phyloP scores from a whole-genome alignment of 371 early-diverging fungal genomes.

The Catenaria anguillulae region DNA sequence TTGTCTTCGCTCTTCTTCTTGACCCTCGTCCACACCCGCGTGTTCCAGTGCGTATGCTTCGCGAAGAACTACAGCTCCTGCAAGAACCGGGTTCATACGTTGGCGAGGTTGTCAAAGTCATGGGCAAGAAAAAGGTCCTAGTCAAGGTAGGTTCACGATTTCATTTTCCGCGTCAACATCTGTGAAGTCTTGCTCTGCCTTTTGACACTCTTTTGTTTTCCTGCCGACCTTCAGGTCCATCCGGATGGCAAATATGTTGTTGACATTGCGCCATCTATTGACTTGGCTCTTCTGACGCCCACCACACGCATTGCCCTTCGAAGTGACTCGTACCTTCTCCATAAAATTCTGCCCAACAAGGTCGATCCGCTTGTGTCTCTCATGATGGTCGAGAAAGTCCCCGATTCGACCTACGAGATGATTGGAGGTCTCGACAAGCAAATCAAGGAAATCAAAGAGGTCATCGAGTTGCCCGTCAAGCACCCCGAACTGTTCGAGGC shows the following conservation, averaged over 20 bases:
- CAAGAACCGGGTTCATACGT: constrained; percentile 97
- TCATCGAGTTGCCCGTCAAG: constrained; percentile 98
- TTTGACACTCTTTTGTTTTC: no score
- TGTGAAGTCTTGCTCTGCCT: background rate
- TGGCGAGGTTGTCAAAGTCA: constrained; percentile 97
- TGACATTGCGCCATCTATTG: constrained; percentile 79
- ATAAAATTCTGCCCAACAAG: constrained; percentile 87
- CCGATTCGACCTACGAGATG: constrained; percentile 99
- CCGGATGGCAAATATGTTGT: constrained; percentile 99
- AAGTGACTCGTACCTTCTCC: constrained; percentile 74
- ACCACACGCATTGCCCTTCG: constrained; percentile 95
- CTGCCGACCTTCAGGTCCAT: constrained; percentile 49
- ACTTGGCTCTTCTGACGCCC: constrained; percentile 81
- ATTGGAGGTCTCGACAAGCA: constrained; percentile 99
- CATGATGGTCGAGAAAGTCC: constrained; percentile 99
- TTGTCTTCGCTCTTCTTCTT: no score
- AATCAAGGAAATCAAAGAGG: constrained; percentile 99
- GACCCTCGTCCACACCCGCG: no score
- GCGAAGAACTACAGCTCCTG: constrained; percentile 93
- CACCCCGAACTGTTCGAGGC: constrained; percentile 99
- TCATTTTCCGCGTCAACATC: no score
- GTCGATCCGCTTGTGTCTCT: constrained; percentile 92
- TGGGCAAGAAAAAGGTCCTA: constrained; percentile 98
- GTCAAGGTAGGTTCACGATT: constrained; percentile 84
- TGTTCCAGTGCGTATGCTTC: constrained; percentile 75